Conservation (phyloP, 805 yeast species). For the Wickerhamomyces chaumierensis region DNA sequence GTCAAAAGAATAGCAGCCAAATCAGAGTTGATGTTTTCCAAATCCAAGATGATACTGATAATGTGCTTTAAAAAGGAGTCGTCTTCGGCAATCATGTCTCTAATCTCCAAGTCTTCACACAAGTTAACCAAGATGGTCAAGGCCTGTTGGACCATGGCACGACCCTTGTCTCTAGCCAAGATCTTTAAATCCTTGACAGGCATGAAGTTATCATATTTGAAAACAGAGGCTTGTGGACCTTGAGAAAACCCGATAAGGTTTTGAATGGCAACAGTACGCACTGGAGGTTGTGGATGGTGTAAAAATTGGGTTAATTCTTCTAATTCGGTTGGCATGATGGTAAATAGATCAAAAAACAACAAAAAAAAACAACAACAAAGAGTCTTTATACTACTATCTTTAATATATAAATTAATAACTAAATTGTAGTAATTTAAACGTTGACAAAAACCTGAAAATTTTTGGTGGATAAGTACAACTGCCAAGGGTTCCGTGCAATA, state of each 20-base stretch:
- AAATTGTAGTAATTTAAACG: neutral
- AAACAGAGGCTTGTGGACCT: slow-evolving; percentile 55
- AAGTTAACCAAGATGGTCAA: slow-evolving; percentile 74
- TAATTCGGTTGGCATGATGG: slow-evolving; percentile 38
- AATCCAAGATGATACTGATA: slow-evolving; percentile 36
- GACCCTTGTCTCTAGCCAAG: slow-evolving; percentile 42
- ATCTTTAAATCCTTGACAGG: slow-evolving; percentile 65
- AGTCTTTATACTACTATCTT: no score
- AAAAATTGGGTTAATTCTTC: slow-evolving; percentile 67
- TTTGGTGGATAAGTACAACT: neutral
- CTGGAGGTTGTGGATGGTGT: slow-evolving; percentile 71
- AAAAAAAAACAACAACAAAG: no score
- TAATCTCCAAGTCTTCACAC: slow-evolving; percentile 57
- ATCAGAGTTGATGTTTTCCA: slow-evolving; percentile 61
- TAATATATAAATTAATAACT: no score
- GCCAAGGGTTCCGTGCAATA: no score
- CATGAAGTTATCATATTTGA: slow-evolving; percentile 55
- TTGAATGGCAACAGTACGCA: slow-evolving; percentile 75
- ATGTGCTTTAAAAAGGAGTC: slow-evolving; percentile 39
- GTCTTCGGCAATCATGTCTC: slow-evolving; percentile 59
- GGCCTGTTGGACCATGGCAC: slow-evolving; percentile 50
- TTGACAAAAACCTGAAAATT: neutral
- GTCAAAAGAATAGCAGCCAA: slow-evolving; percentile 75
- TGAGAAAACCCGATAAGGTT: slow-evolving; percentile 73
- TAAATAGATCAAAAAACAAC: no score